Evolutionary conservation across 768 basidiomycete genomes (phyloP), one percentile per base, ranked within the genome.

Genomic region (Trametes coccinea): DNA sequence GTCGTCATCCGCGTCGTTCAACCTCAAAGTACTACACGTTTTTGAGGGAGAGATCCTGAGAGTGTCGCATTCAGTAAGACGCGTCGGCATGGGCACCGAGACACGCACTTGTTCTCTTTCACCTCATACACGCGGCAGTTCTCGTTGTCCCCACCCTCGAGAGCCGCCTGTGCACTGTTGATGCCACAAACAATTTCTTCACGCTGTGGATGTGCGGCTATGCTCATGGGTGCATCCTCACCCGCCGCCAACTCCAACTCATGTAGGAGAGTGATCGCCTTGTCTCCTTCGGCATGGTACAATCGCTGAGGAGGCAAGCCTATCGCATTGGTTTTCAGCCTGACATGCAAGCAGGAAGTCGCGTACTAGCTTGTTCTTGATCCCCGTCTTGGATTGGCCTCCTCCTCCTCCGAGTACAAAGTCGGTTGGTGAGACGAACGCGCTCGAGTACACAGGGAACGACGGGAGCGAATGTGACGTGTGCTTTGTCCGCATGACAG

Each of bases 201-300:
- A 51, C 72, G 76, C 81, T 84, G 73, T 8, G 78, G 73, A 70
- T 89, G 76, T 11, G 84, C 82, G 16, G 89, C 87, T 81, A 98
- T 88, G 72, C 94, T 96, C 93, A 95, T 98, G n/a, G 97, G 95
- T 4, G 90, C 91, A 74, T 98, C 97, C 71, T 95, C 95, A 39
- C 86, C 89, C 33, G 74, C 82, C 56, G 84, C 88, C 11, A 99
- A 81, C 68, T 92, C 85, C 50, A 87, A 78, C 72, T 97, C 93
- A 66, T 83, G 74, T 29, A 87, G 71, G 1, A 85, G 74, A 34
- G 84, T 76, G 10, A 93, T 71, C 16, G 77, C 74, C 60, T 83
- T 80, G 44, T 83, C 78, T 14, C 80, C 72, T 14, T 77, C 77
- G 56, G 93, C 78, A 49, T 80, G 77, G 72, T 91, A 93, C 27